Conservation (phyloP, 257 asterid species). For the Solanum chaucha region DNA sequence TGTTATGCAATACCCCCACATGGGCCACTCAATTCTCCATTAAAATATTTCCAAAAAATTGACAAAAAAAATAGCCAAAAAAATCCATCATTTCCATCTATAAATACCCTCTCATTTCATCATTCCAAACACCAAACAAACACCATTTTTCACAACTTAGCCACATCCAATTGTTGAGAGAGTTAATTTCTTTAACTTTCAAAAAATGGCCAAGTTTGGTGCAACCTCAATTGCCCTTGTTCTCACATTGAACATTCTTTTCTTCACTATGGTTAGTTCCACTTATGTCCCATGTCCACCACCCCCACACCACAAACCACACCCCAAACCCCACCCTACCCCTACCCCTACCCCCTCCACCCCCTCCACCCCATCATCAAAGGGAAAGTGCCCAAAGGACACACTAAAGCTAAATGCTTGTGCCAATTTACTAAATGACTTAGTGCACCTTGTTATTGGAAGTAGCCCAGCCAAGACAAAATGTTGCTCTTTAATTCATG, state of each 20-base stretch:
- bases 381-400: conserved; percentile 5
- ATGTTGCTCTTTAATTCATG: conserved; percentile 7
- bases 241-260: conserved; percentile 14
- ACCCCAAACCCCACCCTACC: not conserved
- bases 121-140: not conserved
- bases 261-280: conserved; percentile 20
- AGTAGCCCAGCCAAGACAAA: not conserved
- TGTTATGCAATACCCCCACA: not conserved
- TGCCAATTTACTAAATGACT: not conserved
- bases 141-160: not conserved
- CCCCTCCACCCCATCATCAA: not conserved
- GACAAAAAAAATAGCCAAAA: not conserved
- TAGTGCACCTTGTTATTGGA: conserved; percentile 5
- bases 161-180: not conserved
- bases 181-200: not conserved
- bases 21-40: not conserved
- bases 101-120: conserved; percentile 2
- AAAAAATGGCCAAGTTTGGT: not conserved
- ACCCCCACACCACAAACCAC: not conserved
- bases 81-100: not conserved
- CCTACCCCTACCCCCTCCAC: not conserved
- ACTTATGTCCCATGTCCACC: conserved; percentile 10
- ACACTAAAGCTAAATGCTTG: conserved; percentile 7
- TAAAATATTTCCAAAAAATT: not conserved
- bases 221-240: conserved; percentile 2